A percentile compares a stretch with the other conserved stretches of the same genome.
Evolutionary conservation across 2,329 filamentous ascomycete species (phyloP).

Genomic region (Cladosporium sp.): DNA sequence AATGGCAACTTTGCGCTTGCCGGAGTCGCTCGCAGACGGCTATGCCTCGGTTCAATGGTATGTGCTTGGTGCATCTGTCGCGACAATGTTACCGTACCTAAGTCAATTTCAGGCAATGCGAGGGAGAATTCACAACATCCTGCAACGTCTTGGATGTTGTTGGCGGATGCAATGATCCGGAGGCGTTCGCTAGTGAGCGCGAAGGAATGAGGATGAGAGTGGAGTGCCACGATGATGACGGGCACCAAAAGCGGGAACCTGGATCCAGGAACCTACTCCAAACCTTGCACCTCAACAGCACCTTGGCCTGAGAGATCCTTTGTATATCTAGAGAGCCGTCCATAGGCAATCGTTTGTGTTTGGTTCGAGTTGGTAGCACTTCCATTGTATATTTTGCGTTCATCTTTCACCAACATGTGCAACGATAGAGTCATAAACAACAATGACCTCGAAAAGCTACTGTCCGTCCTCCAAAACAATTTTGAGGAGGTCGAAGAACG

Average conservation of each 20-base stretch:
- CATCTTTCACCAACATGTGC: neutral
- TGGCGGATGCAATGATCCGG: neutral
- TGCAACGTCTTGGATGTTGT: neutral
- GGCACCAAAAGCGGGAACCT: neutral
- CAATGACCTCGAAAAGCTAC: neutral
- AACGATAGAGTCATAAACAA: neutral
- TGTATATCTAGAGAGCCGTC: neutral
- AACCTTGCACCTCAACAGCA: slow-evolving; percentile 2
- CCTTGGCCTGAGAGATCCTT: neutral
- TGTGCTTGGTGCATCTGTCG: neutral
- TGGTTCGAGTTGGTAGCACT: neutral
- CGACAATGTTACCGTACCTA: neutral
- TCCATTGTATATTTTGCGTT: neutral
- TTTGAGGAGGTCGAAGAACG: neutral
- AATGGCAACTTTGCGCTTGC: neutral
- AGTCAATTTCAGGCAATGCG: neutral
- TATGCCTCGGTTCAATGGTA: neutral
- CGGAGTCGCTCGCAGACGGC: neutral
- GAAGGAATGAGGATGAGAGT: neutral
- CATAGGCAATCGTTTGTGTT: neutral
- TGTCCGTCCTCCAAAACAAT: neutral
- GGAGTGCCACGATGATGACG: neutral
- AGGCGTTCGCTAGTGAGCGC: neutral
- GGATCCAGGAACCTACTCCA: slow-evolving; percentile 1
- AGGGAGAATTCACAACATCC: neutral